A percentile compares a stretch with the other conserved stretches of the same genome.
These are phyloP conservation scores for Blechomonas ayalai DNA, from an alignment of 208 protist species.

Conservation along the genomic window DNA sequence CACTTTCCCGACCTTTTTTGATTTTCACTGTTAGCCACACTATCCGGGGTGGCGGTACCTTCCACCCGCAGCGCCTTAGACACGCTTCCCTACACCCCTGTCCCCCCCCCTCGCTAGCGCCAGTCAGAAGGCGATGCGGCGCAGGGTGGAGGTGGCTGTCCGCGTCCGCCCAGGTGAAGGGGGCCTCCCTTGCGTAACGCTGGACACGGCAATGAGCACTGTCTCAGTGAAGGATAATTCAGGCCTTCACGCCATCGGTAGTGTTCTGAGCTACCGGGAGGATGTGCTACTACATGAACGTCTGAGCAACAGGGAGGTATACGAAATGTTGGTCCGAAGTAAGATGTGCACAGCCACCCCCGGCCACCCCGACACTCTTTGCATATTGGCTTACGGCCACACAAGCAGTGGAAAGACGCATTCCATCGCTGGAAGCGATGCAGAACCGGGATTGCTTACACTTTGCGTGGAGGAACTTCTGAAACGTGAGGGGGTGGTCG, in stretches of 20 bases:
- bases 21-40: too few relatives aligned
- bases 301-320: slow-evolving; percentile 52
- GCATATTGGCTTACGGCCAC: slow-evolving; percentile 85
- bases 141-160: slow-evolving; percentile 61
- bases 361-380: slow-evolving; percentile 68
- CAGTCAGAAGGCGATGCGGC: too few relatives aligned
- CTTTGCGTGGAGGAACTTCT: slow-evolving; percentile 65
- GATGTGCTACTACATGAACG: slow-evolving; percentile 33
- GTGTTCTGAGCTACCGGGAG: slow-evolving; percentile 11
- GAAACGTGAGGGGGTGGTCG: slow-evolving; percentile 57
- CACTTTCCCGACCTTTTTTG: too few relatives aligned
- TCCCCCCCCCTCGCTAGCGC: too few relatives aligned
- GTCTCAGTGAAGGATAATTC: slow-evolving; percentile 16
- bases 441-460: slow-evolving; percentile 65
- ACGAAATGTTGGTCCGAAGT: slow-evolving; percentile 41
- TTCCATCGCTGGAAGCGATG: slow-evolving; percentile 59
- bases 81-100: too few relatives aligned
- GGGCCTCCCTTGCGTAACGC: slow-evolving; percentile 23
- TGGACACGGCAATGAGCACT: slow-evolving; percentile 9
- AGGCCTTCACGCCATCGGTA: slow-evolving; percentile 3
- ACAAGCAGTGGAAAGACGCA: slow-evolving; percentile 88
- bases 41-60: too few relatives aligned
- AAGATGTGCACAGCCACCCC: slow-evolving; percentile 44
- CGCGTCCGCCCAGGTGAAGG: slow-evolving; percentile 37
- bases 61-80: too few relatives aligned